These are phyloP conservation scores for Aspergillus bertholletiae DNA, from an alignment of 495 filamentous ascomycete genomes.

Conservation along the genomic window DNA sequence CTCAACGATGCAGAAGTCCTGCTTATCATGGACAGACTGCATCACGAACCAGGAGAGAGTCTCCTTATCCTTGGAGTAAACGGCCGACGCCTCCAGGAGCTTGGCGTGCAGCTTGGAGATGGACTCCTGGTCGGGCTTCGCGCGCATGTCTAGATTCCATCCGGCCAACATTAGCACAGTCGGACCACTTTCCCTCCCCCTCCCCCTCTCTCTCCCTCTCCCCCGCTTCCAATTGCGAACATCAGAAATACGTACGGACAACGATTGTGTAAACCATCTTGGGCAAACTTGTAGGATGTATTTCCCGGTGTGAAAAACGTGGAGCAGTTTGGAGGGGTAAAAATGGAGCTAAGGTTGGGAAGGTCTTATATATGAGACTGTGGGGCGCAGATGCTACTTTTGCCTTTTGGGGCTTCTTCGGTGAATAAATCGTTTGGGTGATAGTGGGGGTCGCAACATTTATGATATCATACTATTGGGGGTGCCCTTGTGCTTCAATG, in stretches of 20 bases:
- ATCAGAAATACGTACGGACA: constrained; percentile 45
- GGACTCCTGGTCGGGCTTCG: constrained; percentile 55
- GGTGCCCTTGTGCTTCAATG: no score
- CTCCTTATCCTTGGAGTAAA: constrained; percentile 65
- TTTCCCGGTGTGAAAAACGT: neutral
- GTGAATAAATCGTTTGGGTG: neutral
- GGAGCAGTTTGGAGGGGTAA: neutral
- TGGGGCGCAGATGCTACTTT: neutral
- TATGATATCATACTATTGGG: neutral
- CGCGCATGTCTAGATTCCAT: constrained; percentile 60
- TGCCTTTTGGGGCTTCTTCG: neutral
- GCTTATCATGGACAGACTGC: constrained; percentile 59
- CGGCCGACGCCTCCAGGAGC: constrained; percentile 60
- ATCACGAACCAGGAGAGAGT: constrained; percentile 65
- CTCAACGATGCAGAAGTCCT: constrained; percentile 69
- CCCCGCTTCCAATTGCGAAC: no score
- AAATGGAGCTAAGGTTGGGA: neutral
- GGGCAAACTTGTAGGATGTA: constrained; percentile 41
- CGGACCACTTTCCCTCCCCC: no score
- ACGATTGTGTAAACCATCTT: constrained; percentile 58
- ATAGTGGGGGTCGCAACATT: neutral
- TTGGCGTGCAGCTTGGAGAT: constrained; percentile 63
- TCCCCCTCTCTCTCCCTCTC: no score
- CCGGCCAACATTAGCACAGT: no score
- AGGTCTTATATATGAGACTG: neutral